phyloP scores from a whole-genome alignment of 2,329 filamentous ascomycete species.

The Volutella citrinella region DNA sequence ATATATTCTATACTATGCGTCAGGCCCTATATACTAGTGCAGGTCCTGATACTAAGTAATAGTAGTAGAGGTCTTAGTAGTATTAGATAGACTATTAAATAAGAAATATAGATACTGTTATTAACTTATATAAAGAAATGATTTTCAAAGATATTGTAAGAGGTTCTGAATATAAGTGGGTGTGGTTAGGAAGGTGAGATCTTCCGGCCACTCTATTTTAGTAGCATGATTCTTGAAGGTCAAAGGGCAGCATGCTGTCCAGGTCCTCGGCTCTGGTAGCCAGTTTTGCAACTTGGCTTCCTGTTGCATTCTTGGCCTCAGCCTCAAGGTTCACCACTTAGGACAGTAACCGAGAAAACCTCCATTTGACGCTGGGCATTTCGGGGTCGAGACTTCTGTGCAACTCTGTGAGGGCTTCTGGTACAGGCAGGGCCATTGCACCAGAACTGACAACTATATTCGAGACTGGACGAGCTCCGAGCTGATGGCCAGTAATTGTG shows the following conservation, averaged over 20 bases:
- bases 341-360: neutral
- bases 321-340: neutral
- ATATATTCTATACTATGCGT: no score
- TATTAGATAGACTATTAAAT: no score
- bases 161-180: neutral
- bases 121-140: conserved; percentile 2
- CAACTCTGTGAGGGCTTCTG: neutral
- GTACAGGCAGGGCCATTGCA: neutral
- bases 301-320: neutral
- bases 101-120: conserved; percentile 2
- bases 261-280: neutral
- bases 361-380: conserved; percentile 1
- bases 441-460: conserved; percentile 1
- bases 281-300: neutral
- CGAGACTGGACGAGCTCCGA: conserved; percentile 1
- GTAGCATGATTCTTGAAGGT: neutral
- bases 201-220: neutral
- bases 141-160: neutral
- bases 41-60: no score
- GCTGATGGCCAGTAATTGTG: neutral
- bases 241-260: neutral
- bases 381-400: neutral
- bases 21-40: no score
- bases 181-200: neutral
- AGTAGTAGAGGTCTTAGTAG: no score